Base-by-base conservation (phyloP, 2,329 filamentous ascomycete genomes). In the Pseudocercospora macadamiae region DNA sequence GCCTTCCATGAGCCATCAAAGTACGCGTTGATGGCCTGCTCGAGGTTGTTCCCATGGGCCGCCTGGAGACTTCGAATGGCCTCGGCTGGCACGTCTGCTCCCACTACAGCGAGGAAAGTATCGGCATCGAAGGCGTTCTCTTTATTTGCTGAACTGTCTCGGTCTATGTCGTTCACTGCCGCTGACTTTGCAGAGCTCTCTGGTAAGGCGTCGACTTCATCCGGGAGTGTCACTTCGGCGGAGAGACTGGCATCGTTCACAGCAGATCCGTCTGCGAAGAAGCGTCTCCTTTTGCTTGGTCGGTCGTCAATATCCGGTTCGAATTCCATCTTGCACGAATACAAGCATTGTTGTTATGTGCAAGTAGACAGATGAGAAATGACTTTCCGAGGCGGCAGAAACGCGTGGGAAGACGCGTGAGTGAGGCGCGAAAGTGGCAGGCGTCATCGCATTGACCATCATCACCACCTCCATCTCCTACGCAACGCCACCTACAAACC, bases 21-120 rank as follows among this genome's bases (percentile, higher is more conserved):
- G 67, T 84, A 88, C 59, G 87, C 78, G 69, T 88, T 87, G 65
- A 88, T 83, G 44, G 86, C 85, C 75, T 79, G 77, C 68, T 87
- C 81, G 21, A 86, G 75, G 69, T 86, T 77, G 60, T 79, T 78
- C 36, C 78, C 79, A 51, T 83, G 80, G 47, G 76, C 76, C 30
- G 76, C 70, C 61, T 79, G 79, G 45, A 88, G 74, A 51, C 73
- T 79, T 21, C 75, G 64, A 23, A 86, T 67, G 0, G 77, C 77
- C 14, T 77, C 69, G 4, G 64, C 45, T 5, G 80, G 69, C 2
- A 86, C 73, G 32, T 77, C 67, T 55, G 82, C 77, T 25, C 85
- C 85, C n/a, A 86, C 76, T 16, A 88, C 80, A n/a, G 78, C 81
- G 28, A 78, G 76, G 55, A 88, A 84, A 16, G 81, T 76, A 4